Evolutionary conservation across 805 yeast species (phyloP), one percentile per base, ranked within the genome.

Genomic region (Saccharomyces eubayanus): DNA sequence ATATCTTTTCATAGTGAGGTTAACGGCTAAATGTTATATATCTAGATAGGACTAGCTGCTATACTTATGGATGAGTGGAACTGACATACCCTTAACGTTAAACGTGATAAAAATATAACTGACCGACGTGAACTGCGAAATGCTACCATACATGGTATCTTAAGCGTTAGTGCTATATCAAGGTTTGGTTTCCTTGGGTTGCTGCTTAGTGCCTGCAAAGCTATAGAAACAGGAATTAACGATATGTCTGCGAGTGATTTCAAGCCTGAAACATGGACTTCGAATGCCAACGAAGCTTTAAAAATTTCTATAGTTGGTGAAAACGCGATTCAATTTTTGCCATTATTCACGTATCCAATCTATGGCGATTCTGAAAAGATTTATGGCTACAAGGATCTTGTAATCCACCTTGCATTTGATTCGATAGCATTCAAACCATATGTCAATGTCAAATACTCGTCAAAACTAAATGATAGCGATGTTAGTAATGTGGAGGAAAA

Each of bases 351-450:
- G 1, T 94, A 94, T 68, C 96, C 97, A 2, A 85, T 94, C 10
- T 94, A 82, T 74, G 98, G 98, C 5, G 96, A 90, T 49, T 78
- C 89, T 1, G 99, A 94, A 65, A 84, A 84, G 52, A 83, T 94
- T 1, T 89, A 84, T 64, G 99, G 99, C 2, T 94, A 81, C 67
- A 78, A 84, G 59, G 85, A 81, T 60, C 73, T 91, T 40, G 74
- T 75, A 31, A 81, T 94, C 36, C 79, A 81, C 59, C 66, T 85
- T 41, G 82, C 85, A 16, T 88, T 88, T 67, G 96, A 91, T 65
- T 80, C 86, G 41, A 72, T 76, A 48, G 84, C 94, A 0, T 80
- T 91, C 65, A 74, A 79, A 46, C 96, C 97, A 10, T 81, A 86
- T 51, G 70, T 89, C 51, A 81, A 80, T 51, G 81, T 84, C 49